Percentiles rank a stretch among this genome's conserved stretches.
Evolutionary conservation across 1,139 yeast species (phyloP).

Genomic region (Saccharomyces uvarum): DNA sequence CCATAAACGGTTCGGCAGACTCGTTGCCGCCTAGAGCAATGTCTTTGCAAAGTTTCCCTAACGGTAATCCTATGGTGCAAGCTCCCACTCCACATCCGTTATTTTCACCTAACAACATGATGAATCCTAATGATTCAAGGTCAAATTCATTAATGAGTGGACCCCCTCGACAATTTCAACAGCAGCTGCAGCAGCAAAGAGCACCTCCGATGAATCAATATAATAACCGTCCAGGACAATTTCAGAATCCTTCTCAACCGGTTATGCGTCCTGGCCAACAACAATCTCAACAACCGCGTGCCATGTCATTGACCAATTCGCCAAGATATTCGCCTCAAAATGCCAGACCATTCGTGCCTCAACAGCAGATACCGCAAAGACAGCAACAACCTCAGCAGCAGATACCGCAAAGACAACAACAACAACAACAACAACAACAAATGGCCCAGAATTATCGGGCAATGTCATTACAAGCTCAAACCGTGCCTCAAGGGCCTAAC

Average conservation of each 20-base stretch:
- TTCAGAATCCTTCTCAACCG: background rate
- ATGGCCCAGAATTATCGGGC: conserved; percentile 5
- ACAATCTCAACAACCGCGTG: background rate
- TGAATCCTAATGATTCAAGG: conserved; percentile 11
- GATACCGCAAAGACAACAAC: background rate
- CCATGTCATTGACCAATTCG: background rate
- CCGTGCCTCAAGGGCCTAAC: conserved; percentile 2
- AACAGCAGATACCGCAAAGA: background rate
- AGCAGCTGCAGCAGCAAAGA: conserved; percentile 1
- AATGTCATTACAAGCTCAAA: conserved; percentile 6
- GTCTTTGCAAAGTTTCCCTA: conserved; percentile 42
- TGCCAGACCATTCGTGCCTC: background rate
- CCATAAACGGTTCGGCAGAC: conserved; percentile 13
- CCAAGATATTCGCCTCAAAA: background rate
- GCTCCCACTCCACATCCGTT: background rate
- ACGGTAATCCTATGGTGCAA: conserved; percentile 10
- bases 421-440: conserved; percentile 2
- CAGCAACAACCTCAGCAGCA: conserved; percentile 4
- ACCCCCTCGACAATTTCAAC: conserved; percentile 13
- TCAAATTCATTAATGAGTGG: conserved; percentile 23
- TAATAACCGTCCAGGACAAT: background rate
- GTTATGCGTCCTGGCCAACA: background rate
- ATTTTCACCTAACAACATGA: background rate
- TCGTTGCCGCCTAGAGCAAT: conserved; percentile 42
- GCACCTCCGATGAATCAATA: background rate